Percentiles rank a stretch among this genome's conserved stretches.
phyloP scores from a whole-genome alignment of 2,329 filamentous ascomycete genomes.

The Monilinia aucupariae region DNA sequence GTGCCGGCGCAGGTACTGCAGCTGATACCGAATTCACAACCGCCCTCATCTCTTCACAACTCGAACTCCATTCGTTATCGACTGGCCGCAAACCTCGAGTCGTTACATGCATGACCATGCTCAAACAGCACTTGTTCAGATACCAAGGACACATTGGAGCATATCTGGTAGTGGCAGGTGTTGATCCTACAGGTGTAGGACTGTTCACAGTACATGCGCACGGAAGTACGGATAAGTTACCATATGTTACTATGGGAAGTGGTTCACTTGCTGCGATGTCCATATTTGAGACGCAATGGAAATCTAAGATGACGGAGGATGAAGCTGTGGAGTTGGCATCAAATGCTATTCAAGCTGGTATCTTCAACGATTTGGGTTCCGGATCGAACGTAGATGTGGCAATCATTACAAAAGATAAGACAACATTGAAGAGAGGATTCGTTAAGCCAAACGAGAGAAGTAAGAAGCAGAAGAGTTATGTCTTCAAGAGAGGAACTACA shows the following conservation, averaged over 20 bases:
- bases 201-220: conserved; percentile 98
- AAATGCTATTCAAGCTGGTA: conserved; percentile 90
- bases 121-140: conserved; percentile 98
- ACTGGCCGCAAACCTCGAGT: conserved; percentile 96
- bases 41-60: conserved; percentile 94
- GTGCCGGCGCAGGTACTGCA: conserved; percentile 92
- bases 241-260: conserved; percentile 98
- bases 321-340: conserved; percentile 77
- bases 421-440: conserved; percentile 86
- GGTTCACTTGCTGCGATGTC: conserved; percentile 96
- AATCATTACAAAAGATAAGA: conserved; percentile 93
- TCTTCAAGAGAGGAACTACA: conserved; percentile 86
- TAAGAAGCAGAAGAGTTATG: conserved; percentile 89
- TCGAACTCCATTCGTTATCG: conserved; percentile 93
- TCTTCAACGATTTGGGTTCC: conserved; percentile 96
- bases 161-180: conserved; percentile 93
- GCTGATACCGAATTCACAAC: conserved; percentile 99
- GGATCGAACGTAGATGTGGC: conserved; percentile 97
- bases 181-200: conserved; percentile 90
- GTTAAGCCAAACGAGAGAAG: conserved; percentile 88
- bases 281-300: conserved; percentile 96
- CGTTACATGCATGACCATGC: conserved; percentile 98
- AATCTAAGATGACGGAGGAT: conserved; percentile 67
- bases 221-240: conserved; percentile 96
- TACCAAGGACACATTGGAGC: conserved; percentile 97